Percentiles rank a stretch among this genome's conserved stretches.
phyloP scores from a whole-genome alignment of 208 protist genomes.

The Leishmania mexicana region DNA sequence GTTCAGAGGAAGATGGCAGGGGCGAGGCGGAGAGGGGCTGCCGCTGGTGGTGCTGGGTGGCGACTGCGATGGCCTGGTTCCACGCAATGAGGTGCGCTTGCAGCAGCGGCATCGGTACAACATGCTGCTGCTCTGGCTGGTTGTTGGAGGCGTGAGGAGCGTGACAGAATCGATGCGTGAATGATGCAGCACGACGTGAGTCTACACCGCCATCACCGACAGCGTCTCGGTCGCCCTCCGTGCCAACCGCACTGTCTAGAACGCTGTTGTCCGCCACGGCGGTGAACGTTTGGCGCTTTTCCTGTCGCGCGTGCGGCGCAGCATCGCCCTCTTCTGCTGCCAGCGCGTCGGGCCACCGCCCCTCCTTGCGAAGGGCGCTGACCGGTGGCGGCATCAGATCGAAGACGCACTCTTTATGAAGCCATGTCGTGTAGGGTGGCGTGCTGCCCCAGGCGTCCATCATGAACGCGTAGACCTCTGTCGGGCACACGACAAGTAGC shows the following conservation, averaged over 20 bases:
- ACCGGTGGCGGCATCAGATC: slow-evolving; percentile 49
- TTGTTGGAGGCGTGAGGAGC: background rate
- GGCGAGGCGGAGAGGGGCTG: background rate
- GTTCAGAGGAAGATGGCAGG: background rate
- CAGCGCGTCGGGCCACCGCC: background rate
- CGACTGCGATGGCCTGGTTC: slow-evolving; percentile 28
- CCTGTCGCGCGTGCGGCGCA: background rate
- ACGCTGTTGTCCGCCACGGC: background rate
- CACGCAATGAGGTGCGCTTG: slow-evolving; percentile 20
- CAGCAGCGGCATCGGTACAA: slow-evolving; percentile 30
- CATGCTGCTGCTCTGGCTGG: slow-evolving; percentile 13
- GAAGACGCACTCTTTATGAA: slow-evolving; percentile 65
- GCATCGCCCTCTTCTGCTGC: too few species aligned
- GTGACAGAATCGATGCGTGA: background rate
- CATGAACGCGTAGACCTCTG: slow-evolving; percentile 75
- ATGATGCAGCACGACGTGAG: background rate
- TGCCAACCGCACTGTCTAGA: background rate
- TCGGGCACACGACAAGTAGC: slow-evolving; percentile 73
- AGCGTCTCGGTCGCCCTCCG: background rate
- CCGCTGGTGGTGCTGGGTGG: background rate
- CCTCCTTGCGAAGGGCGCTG: background rate
- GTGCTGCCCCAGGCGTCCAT: slow-evolving; percentile 49
- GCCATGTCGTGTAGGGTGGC: slow-evolving; percentile 43
- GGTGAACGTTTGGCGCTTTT: background rate
- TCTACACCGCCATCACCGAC: background rate